phyloP scores from a whole-genome alignment of 169 alveolate species.

The Theileria annulata region DNA sequence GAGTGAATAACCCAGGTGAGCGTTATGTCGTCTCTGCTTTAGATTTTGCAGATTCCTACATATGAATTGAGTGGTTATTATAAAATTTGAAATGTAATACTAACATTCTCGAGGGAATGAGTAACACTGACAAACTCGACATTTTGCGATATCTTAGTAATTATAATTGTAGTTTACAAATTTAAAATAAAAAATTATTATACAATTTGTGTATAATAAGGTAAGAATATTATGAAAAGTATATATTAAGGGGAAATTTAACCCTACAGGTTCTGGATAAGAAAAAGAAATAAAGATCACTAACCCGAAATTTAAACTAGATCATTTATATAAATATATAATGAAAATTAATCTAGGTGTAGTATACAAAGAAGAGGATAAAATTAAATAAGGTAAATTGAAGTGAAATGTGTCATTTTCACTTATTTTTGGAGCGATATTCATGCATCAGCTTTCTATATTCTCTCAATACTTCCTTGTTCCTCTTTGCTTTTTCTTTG shows the following conservation, averaged over 20 bases:
- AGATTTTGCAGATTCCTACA: slow-evolving; percentile 82
- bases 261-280: slow-evolving; percentile 7
- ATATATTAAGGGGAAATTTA: background rate
- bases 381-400: background rate
- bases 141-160: background rate
- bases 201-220: background rate
- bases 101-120: slow-evolving; percentile 38
- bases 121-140: slow-evolving; percentile 13
- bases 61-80: background rate
- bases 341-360: background rate
- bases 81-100: background rate
- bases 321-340: no score
- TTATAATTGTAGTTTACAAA: background rate
- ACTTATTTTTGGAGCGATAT: slow-evolving; percentile 31
- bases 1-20: slow-evolving; percentile 90
- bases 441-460: slow-evolving; percentile 72
- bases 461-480: slow-evolving; percentile 77
- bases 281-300: background rate
- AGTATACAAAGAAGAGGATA: background rate
- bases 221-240: background rate
- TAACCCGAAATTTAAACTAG: background rate
- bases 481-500: slow-evolving; percentile 73
- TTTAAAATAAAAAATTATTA: background rate
- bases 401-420: background rate
- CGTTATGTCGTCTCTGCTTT: slow-evolving; percentile 85